These are phyloP conservation scores for Penicillium egyptiacum DNA, from an alignment of 495 filamentous ascomycete genomes.

Conservation along the genomic window DNA sequence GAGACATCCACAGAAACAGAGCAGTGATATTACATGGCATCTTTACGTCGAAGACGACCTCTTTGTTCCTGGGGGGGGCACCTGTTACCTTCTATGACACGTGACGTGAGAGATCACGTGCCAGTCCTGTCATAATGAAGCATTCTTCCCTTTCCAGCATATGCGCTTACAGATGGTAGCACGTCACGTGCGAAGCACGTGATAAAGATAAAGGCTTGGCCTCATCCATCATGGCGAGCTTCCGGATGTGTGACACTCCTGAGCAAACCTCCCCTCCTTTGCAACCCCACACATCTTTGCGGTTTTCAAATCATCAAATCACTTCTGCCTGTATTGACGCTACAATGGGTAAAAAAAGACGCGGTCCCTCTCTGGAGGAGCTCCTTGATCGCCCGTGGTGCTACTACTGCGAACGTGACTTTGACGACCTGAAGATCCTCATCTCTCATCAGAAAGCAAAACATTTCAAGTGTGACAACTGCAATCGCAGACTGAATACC, in stretches of 20 bases:
- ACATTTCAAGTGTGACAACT: conserved; percentile 95
- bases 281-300: not conserved
- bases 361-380: conserved; percentile 82
- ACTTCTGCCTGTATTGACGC: not conserved
- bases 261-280: not conserved
- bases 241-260: not conserved
- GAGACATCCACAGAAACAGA: too few relatives aligned
- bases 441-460: conserved; percentile 97
- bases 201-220: not conserved
- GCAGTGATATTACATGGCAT: too few relatives aligned
- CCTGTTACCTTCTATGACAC: too few relatives aligned
- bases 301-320: not conserved
- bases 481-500: conserved; percentile 83
- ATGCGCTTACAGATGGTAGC: too few relatives aligned
- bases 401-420: conserved; percentile 99
- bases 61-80: too few relatives aligned
- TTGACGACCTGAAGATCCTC: conserved; percentile 93
- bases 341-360: conserved; percentile 80
- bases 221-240: conserved; percentile 1
- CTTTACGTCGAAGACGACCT: too few relatives aligned
- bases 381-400: conserved; percentile 88
- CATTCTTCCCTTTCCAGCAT: too few relatives aligned
- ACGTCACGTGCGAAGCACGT: not conserved
- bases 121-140: too few relatives aligned
- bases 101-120: too few relatives aligned